phyloP scores from a whole-genome alignment of 495 filamentous ascomycete genomes.

The Podospora appendiculata region DNA sequence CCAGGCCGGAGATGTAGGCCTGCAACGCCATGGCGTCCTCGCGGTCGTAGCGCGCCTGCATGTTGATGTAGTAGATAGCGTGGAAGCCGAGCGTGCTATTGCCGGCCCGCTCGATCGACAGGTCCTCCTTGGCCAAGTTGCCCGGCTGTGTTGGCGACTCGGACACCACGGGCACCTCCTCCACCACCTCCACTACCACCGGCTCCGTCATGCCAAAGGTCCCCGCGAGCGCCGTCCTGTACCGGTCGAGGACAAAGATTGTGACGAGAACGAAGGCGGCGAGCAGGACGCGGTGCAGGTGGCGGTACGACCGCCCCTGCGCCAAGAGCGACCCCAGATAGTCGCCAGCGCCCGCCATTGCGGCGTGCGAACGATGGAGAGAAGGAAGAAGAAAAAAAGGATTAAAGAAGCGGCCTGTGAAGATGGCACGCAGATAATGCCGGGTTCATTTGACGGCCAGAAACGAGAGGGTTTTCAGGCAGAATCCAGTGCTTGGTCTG shows the following conservation, averaged over 20 bases:
- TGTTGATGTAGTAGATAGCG: constrained; percentile 14
- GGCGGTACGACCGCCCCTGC: constrained; percentile 10
- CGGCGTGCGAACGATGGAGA: too few relatives aligned
- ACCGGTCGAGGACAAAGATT: constrained; percentile 8
- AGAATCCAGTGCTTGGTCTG: too few relatives aligned
- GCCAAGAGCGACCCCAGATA: neutral
- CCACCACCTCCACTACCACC: neutral
- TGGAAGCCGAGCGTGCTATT: constrained; percentile 17
- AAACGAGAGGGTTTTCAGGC: too few relatives aligned
- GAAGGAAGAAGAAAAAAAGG: too few relatives aligned
- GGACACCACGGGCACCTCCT: neutral
- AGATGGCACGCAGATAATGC: too few relatives aligned
- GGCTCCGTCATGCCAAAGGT: neutral
- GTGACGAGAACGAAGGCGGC: constrained; percentile 2
- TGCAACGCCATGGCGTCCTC: constrained; percentile 15
- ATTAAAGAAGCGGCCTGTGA: too few relatives aligned
- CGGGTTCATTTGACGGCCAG: too few relatives aligned
- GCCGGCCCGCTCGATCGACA: constrained; percentile 7
- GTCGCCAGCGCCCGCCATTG: neutral
- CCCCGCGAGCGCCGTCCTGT: constrained; percentile 1
- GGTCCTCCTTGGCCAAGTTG: neutral
- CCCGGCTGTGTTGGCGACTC: neutral
- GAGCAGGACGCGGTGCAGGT: constrained; percentile 7
- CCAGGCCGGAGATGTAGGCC: constrained; percentile 11
- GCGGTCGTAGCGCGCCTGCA: constrained; percentile 15